phyloP scores from a whole-genome alignment of 345 rosid genomes.

The Populus euphratica region DNA sequence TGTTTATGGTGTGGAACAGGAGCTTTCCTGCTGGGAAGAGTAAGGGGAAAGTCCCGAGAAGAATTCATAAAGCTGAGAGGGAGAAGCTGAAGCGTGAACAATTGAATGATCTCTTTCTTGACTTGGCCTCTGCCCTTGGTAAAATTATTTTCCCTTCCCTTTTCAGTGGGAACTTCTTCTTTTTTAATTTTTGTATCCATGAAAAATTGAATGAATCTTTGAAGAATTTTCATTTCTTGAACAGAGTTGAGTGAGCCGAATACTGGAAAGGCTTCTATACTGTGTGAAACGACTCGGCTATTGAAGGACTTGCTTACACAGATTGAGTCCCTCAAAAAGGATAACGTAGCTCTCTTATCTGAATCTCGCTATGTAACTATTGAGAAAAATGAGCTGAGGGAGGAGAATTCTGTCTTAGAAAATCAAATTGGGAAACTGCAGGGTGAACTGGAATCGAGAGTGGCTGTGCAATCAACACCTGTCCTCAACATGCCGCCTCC shows the following conservation, averaged over 20 bases:
- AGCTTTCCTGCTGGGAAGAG: conserved; percentile 35
- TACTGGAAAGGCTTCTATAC: conserved; percentile 74
- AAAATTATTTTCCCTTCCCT: conserved; percentile 13
- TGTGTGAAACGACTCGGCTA: conserved; percentile 65
- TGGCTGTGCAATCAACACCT: conserved; percentile 39
- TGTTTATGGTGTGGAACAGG: conserved; percentile 33
- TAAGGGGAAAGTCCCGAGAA: conserved; percentile 63
- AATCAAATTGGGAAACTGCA: conserved; percentile 52
- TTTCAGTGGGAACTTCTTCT: not conserved
- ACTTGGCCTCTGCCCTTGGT: conserved; percentile 76
- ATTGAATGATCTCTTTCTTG: conserved; percentile 80
- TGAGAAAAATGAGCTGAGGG: conserved; percentile 81
- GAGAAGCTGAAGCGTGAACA: conserved; percentile 96
- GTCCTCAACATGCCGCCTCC: conserved; percentile 57
- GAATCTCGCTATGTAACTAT: conserved; percentile 72
- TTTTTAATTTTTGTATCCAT: not conserved
- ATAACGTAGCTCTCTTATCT: conserved; percentile 56
- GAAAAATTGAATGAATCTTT: not conserved
- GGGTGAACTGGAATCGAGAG: conserved; percentile 46
- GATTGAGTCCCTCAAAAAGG: conserved; percentile 74
- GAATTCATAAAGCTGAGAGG: conserved; percentile 77
- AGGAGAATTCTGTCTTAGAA: conserved; percentile 69
- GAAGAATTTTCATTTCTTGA: conserved; percentile 4
- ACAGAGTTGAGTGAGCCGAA: conserved; percentile 62
- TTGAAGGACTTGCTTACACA: conserved; percentile 66